These are phyloP conservation scores for Venturia nashicola DNA, from an alignment of 2,329 filamentous ascomycete genomes.

Conservation along the genomic window DNA sequence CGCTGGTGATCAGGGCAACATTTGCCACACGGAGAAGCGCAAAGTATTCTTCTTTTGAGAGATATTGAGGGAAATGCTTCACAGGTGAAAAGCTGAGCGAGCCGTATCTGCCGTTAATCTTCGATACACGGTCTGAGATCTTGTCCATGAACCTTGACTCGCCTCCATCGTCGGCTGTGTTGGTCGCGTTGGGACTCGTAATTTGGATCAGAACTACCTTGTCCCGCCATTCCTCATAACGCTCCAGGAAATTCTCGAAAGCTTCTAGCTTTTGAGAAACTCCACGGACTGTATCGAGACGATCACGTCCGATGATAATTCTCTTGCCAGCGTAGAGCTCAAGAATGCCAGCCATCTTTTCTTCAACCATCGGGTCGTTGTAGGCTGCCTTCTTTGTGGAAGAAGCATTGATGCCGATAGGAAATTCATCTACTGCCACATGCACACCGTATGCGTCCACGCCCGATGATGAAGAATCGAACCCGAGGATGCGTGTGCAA, in stretches of 20 bases:
- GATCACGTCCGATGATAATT: conserved; percentile 87
- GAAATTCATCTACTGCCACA: conserved; percentile 85
- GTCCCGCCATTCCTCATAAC: conserved; percentile 83
- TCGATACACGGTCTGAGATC: conserved; percentile 80
- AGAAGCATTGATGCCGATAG: conserved; percentile 84
- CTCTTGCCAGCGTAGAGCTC: conserved; percentile 79
- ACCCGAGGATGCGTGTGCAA: conserved; percentile 83
- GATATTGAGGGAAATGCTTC: conserved; percentile 88
- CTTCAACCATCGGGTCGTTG: conserved; percentile 54
- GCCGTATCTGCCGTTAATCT: conserved; percentile 84
- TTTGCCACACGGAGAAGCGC: conserved; percentile 83
- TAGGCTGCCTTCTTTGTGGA: conserved; percentile 67
- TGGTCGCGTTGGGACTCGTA: conserved; percentile 57
- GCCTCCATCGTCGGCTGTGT: conserved; percentile 28
- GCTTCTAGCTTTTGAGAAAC: conserved; percentile 94
- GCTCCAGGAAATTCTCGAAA: conserved; percentile 82
- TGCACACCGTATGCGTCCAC: conserved; percentile 83
- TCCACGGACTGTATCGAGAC: conserved; percentile 84
- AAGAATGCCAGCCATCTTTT: conserved; percentile 59
- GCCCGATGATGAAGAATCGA: conserved; percentile 71
- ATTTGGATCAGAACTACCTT: conserved; percentile 92
- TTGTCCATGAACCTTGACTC: conserved; percentile 74
- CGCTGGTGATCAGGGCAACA: conserved; percentile 87
- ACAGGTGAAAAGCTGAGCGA: conserved; percentile 83
- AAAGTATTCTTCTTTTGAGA: conserved; percentile 84